These are phyloP conservation scores for Talaromyces marneffei DNA, from an alignment of 2,329 filamentous ascomycete species.

Conservation along the genomic window DNA sequence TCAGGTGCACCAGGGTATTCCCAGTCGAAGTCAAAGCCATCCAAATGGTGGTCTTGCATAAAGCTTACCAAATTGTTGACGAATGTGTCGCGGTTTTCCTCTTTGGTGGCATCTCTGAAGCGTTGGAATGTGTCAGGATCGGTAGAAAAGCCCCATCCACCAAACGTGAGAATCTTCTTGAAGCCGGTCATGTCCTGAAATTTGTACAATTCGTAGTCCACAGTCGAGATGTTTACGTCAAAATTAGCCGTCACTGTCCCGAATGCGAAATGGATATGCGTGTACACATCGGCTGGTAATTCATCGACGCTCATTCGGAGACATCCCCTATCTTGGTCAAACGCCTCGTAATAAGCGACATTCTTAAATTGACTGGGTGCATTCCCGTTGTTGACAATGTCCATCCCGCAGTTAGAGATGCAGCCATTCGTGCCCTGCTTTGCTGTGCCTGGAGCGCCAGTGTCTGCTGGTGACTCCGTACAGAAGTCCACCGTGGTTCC, in stretches of 20 bases:
- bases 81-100: constrained; percentile 37
- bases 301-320: constrained; percentile 24
- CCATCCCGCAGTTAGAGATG: constrained; percentile 40
- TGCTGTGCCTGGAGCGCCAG: constrained; percentile 36
- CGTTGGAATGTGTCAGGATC: constrained; percentile 34
- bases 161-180: constrained; percentile 42
- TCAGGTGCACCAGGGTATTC: too few relatives aligned
- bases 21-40: too few relatives aligned
- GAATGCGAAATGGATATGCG: constrained; percentile 34
- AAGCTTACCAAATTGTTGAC: too few relatives aligned
- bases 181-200: constrained; percentile 27
- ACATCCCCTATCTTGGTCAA: constrained; percentile 24
- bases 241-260: constrained; percentile 28
- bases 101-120: constrained; percentile 32
- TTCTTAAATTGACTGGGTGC: too few relatives aligned
- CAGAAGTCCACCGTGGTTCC: constrained; percentile 45
- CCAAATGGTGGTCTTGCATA: too few relatives aligned
- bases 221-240: constrained; percentile 22
- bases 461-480: constrained; percentile 21
- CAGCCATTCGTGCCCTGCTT: constrained; percentile 30
- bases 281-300: constrained; percentile 20
- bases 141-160: constrained; percentile 43
- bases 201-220: constrained; percentile 26
- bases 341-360: too few relatives aligned
- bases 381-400: constrained; percentile 31